Evolutionary conservation across 345 rosid species (phyloP), one percentile per base, ranked within the genome.

Genomic region (Trapa incisa): DNA sequence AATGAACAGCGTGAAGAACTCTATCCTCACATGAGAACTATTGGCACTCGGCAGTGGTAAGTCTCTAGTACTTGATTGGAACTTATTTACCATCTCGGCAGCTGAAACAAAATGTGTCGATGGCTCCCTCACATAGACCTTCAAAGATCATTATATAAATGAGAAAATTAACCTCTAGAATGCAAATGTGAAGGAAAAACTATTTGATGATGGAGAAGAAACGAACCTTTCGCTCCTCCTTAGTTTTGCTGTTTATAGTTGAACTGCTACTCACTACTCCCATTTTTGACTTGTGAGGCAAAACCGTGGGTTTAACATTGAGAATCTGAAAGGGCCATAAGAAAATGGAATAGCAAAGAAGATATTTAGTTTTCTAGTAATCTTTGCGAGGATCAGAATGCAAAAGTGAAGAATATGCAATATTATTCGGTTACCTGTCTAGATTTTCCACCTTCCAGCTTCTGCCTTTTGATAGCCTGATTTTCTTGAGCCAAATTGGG

Each of bases 401-500:
- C 39, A 45, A 47, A 1, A 13, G 3, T 10, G 33, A 7, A 58
- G 48, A 45, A 36, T 29, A 57, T 47, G 32, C 36, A 39, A 58
- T 15, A 45, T 45, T 45, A 41, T 41, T 41, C 7, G 6, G 56
- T 71, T 70, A 91, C 99, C 94, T 85, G 96, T 87, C 93, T 89
- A 38, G 96, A 80, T 68, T 68, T 82, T 68, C 99, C 99, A 65
- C 83, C 97, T 0, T 91, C 99, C 68, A 95, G 86, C 87, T 89
- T 91, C 84, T 95, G 99, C 73, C 90, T 81, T 77, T 95, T 95
- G 68, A 95, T 82, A 22, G 99, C 96, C 82, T 89, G 99, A 74
- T 87, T 89, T 74, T 95, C 97, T 72, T 85, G 96, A 73, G 77
- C 86, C 68, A 91, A 76, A 75, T 54, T 78, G 68, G 84, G 76